These are phyloP conservation scores for Sugiyamaella smithiae DNA, from an alignment of 805 yeast species.

Conservation along the genomic window DNA sequence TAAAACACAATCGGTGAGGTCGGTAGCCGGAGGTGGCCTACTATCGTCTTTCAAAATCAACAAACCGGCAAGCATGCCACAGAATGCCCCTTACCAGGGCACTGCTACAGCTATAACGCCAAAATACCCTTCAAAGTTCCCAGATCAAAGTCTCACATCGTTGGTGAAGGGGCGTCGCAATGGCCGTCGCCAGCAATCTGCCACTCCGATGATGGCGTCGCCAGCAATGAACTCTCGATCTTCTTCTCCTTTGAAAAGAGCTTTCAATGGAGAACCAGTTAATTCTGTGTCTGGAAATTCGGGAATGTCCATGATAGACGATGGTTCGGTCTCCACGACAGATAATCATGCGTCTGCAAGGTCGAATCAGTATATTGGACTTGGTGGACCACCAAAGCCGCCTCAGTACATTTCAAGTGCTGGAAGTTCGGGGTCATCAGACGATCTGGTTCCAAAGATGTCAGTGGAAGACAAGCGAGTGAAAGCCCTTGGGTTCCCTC, in stretches of 20 bases:
- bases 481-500: constrained; percentile 31
- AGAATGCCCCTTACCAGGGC: background rate
- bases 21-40: constrained; percentile 9
- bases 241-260: background rate
- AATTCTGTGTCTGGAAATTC: too few species aligned
- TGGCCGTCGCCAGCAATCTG: background rate
- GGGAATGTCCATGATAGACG: background rate
- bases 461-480: constrained; percentile 20
- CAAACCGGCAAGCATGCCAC: constrained; percentile 2
- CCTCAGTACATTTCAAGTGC: constrained; percentile 3
- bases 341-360: constrained; percentile 12
- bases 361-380: constrained; percentile 18
- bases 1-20: background rate
- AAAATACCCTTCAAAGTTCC: constrained; percentile 12
- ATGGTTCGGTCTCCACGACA: background rate
- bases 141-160: constrained; percentile 15
- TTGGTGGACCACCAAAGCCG: background rate
- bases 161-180: constrained; percentile 7
- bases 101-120: background rate
- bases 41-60: constrained; percentile 16
- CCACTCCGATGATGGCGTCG: background rate
- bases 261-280: too few species aligned
- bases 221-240: background rate
- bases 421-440: background rate
- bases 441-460: constrained; percentile 1